Percentiles rank a stretch among this genome's conserved stretches.
phyloP scores from a whole-genome alignment of 2,329 filamentous ascomycete species.

The Hypomyces rosellus region DNA sequence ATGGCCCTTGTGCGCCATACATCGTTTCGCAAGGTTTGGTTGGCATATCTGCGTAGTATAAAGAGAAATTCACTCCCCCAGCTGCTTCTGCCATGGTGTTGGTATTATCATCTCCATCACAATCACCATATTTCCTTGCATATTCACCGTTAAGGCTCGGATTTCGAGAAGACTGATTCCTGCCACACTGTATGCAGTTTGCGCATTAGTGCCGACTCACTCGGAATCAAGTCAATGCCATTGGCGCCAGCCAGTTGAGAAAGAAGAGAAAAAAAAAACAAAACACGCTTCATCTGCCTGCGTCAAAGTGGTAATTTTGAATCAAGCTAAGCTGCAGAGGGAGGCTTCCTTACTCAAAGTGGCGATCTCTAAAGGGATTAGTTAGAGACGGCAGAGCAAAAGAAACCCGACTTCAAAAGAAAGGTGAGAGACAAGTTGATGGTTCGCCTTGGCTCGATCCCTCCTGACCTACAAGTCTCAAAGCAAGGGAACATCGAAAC shows the following conservation, averaged over 20 bases:
- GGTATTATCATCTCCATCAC: no score
- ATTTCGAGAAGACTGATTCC: background rate
- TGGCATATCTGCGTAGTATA: no score
- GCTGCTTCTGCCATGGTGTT: no score
- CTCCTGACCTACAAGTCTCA: background rate
- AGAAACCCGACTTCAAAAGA: no score
- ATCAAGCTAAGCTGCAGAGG: background rate
- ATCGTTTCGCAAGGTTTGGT: no score
- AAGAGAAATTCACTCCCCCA: no score
- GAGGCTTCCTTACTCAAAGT: background rate
- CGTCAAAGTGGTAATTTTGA: constrained; percentile 3
- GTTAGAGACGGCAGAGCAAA: no score
- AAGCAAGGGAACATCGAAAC: background rate
- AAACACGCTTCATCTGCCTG: background rate
- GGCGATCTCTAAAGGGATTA: no score
- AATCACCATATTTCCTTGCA: no score
- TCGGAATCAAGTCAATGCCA: background rate
- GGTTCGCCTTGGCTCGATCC: background rate
- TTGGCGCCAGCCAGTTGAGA: background rate
- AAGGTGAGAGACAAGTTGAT: no score
- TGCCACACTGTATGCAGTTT: background rate
- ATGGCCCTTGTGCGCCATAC: no score
- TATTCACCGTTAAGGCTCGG: background rate
- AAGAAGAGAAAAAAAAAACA: background rate
- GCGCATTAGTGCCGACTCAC: background rate